Base-by-base conservation (phyloP, 306 rosid genomes). In the Cucumis melo region DNA sequence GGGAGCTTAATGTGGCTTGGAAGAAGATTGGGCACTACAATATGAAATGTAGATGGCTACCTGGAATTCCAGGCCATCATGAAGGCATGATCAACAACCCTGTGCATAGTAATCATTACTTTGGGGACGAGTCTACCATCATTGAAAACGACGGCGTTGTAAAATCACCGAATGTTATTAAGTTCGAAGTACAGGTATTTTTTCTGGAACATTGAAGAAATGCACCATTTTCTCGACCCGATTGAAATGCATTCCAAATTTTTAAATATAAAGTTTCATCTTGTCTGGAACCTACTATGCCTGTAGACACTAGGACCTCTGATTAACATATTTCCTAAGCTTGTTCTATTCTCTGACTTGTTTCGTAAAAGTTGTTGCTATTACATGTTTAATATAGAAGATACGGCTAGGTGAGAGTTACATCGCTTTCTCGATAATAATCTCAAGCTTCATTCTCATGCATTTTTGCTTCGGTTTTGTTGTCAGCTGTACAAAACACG, bases 1-100 rank as follows among this genome's bases (percentile, higher is more conserved):
- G 88, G 87, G 97, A 84, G 82, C 84, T 91, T 74, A 88, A 77
- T 79, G 98, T 94, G 62, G 79, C 90, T 76, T 94, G 99, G 99
- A 94, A 94, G 88, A 94, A 92, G 86, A 92, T 94, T 71, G 99
- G 97, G 3, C 95, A 87, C 84, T 94, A 94, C 87, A 94, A 91
- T 85, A 89, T 91, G 96, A 94, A 94, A 86, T 94, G 98, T 74
- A 85, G 91, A 85, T 94, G 98, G 98, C 79, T 84, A 55, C 87
- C 85, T 34, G 89, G 86, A 71, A 60, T 77, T 77, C 84, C 89
- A 55, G 89, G 86, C 78, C 91, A 85, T 34, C 86, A 75, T 6
- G 94, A 89, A 81, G 98, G 86, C 87, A 93, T 88, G 91, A 64
- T 85, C 7, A 88, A 87, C 84, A 85, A 82, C 84, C 72, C 84